These are phyloP conservation scores for Phytophthora aleatoria DNA, from an alignment of 352 stramenopile genomes.

Conservation along the genomic window DNA sequence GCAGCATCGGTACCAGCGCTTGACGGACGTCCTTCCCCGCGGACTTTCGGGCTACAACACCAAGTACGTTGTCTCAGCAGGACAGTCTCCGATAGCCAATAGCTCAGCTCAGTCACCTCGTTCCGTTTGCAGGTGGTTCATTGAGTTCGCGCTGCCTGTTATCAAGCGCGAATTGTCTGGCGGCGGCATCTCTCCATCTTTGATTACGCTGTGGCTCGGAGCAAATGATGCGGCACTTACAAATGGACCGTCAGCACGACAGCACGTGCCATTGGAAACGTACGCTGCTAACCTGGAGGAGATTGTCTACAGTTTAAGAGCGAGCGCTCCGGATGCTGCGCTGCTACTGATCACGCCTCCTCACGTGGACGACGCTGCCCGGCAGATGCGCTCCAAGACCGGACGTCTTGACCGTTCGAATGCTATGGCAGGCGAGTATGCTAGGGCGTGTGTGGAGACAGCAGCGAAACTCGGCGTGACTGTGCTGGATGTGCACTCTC, in stretches of 20 bases:
- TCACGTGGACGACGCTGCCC: constrained; percentile 40
- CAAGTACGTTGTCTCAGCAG: constrained; percentile 13
- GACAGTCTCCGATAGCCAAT: background rate
- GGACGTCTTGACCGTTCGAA: constrained; percentile 46
- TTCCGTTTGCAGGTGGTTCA: constrained; percentile 35
- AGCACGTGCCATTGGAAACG: constrained; percentile 51
- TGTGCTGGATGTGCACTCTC: constrained; percentile 46
- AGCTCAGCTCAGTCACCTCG: background rate
- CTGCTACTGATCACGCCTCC: constrained; percentile 57
- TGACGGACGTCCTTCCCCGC: constrained; percentile 60
- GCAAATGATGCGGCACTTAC: constrained; percentile 61
- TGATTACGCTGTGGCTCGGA: constrained; percentile 65
- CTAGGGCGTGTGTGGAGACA: constrained; percentile 40
- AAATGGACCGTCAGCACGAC: constrained; percentile 30
- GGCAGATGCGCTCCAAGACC: constrained; percentile 13
- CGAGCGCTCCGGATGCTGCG: constrained; percentile 23
- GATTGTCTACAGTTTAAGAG: constrained; percentile 32
- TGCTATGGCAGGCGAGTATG: constrained; percentile 39
- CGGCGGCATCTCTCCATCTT: constrained; percentile 25
- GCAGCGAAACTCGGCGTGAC: constrained; percentile 26
- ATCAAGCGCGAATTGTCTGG: constrained; percentile 40
- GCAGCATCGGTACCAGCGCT: constrained; percentile 54
- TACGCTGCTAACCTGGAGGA: constrained; percentile 46
- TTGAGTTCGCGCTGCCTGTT: constrained; percentile 46
- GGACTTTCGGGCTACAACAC: constrained; percentile 65